Percentiles rank a stretch among this genome's conserved stretches.
Evolutionary conservation across 1,139 yeast genomes (phyloP).

Genomic region (Lodderomyces metapsilosis): DNA sequence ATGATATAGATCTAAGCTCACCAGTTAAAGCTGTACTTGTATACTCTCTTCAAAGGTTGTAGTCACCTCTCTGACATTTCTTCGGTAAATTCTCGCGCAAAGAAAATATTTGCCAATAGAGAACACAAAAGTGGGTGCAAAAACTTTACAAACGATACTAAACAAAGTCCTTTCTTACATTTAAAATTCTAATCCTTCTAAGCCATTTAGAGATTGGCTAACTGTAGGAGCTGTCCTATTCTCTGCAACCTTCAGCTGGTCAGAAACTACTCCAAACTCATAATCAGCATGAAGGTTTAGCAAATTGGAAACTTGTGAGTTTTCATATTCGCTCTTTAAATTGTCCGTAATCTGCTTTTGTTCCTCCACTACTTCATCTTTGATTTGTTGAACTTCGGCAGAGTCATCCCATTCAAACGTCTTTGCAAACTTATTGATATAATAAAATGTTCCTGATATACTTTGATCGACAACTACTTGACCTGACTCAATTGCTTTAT

Average conservation of each 20-base stretch:
- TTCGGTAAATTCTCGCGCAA: neutral
- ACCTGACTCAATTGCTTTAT: constrained; percentile 57
- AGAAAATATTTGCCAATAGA: too few relatives aligned
- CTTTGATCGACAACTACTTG: constrained; percentile 65
- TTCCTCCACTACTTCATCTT: constrained; percentile 19
- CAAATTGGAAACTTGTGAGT: constrained; percentile 17
- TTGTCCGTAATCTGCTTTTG: constrained; percentile 19
- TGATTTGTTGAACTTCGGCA: constrained; percentile 14
- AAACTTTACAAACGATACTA: neutral
- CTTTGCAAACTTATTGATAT: constrained; percentile 27
- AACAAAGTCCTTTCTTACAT: neutral
- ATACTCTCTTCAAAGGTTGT: too few relatives aligned
- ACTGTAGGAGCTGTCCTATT: neutral
- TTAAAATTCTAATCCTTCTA: constrained; percentile 13
- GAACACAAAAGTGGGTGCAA: neutral
- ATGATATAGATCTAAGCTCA: neutral
- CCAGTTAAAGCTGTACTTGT: neutral
- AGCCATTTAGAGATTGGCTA: constrained; percentile 10
- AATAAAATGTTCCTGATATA: constrained; percentile 55
- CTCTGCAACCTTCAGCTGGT: neutral
- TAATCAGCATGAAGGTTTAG: constrained; percentile 20
- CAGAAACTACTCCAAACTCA: constrained; percentile 17
- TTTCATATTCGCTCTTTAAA: constrained; percentile 16
- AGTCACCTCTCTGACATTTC: too few relatives aligned
- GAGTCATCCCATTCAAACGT: constrained; percentile 15